Base-by-base conservation (phyloP, 1,284 basidiomycete species). In the Ustilago esculenta region DNA sequence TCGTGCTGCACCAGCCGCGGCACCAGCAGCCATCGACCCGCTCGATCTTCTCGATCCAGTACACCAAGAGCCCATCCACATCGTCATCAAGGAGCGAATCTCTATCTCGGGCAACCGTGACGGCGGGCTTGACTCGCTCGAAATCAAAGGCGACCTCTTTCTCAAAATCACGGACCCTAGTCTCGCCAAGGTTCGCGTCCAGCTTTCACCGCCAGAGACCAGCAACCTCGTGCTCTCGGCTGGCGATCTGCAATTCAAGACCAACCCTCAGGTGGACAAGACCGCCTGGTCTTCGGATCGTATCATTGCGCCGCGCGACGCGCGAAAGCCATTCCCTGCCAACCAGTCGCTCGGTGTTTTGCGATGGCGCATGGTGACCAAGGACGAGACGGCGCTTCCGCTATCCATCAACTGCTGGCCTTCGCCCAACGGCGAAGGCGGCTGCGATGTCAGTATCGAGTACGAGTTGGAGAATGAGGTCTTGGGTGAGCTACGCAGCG, bases 401-500 rank as follows among this genome's bases (percentile, higher is more conserved):
- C 83, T 98, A 55, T 91, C 91, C 15, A 92, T 98, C 82, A 97
- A 93, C 77, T 94, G 92, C 83, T 98, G 95, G 95, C 94, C 94
- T 5, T 90, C 92, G 25, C 90, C 91, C 2, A 90, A 90, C 44
- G 93, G 92, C 73, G 90, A 93, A 73, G 77, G 77, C 15, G 75
- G 66, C 8, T 92, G 90, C 73, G 93, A 96, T 72, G 92, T 97
- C 54, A 95, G 91, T 81, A 92, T 98, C 75, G 95, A 98, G 83
- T 98, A 96, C 82, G 94, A 98, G 82, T 89, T 98, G 42, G 92
- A 95, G 81, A 90, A 92, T 60, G 56, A 61, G 10, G 49, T 64
- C 3, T 42, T 80, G 33, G 55, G 59, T 29, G 88, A 90, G 68
- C 85, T 98, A 4, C 88, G 91, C 78, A 92, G 96, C 79, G 87